Base-by-base conservation (phyloP, 2,329 filamentous ascomycete genomes). In the Penicillium sp. region DNA sequence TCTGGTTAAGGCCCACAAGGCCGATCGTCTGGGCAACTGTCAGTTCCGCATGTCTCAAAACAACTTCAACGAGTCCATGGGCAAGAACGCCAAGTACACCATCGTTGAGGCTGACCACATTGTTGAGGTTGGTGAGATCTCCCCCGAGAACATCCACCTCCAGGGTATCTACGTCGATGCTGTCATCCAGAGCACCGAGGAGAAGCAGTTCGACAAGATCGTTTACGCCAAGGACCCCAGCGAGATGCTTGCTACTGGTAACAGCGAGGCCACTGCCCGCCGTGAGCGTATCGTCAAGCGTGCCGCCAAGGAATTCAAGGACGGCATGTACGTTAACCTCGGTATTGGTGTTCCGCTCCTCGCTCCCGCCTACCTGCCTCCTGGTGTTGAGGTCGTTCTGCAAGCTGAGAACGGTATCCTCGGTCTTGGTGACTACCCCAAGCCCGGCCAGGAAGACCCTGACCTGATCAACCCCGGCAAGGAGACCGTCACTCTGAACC, bases 321-420 rank as follows among this genome's bases (percentile, higher is more conserved):
- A 95, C 74, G 91, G 91, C 77, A 93, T 93, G 90, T 95, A 95
- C 75, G 91, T 91, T 68, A 73, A 96, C 93, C 69, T 96, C 44
- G 91, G 91, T 62, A 95, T 96, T 63, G 84, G 90, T 21, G 92
- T 96, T 75, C 91, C 91, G 1, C 93, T 91, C 45, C 81, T 95
- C 31, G 90, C 91, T 1, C 90, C 90, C 0, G 87, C 86, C 2
- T 93, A 90, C 72, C 78, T 96, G 3, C 85, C 89, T 8, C 73
- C 83, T 1, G 84, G 84, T 53, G 82, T 86, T 19, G 85, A 89
- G 62, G 91, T 96, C 41, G 90, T 90, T 83, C 84, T 96, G 52
- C 91, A 96, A 73, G 90, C 88, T 1, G 91, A 96, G 77, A 96
- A 96, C 73, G 91, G 91, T 39, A 89, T 96, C 61, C 76, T 96